Base-by-base conservation (phyloP, 1,139 yeast genomes). In the Saccharomyces hybrid region DNA sequence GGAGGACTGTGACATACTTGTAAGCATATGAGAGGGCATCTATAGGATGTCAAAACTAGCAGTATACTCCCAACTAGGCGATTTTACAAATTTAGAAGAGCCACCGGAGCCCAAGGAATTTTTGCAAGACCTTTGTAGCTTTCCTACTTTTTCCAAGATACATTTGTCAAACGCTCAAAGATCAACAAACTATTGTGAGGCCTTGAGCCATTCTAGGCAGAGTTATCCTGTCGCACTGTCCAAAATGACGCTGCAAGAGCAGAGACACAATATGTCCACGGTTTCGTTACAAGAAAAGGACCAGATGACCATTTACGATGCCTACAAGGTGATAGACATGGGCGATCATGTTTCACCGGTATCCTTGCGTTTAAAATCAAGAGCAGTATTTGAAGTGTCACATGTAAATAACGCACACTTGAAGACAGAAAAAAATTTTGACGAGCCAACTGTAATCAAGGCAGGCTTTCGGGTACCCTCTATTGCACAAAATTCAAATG, bases 91-190 rank as follows among this genome's bases (percentile, higher is more conserved):
- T 21, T 27, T 59, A 21, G 57, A 58, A 19, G 52, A 53, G 5
- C 58, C 62, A 16, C 62, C 60, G 11, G 48, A 55, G n/a, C 55
- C 58, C 7, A 29, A 54, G 19, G 54, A 52, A 29, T 54, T 60
- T 7, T 38, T 28, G 53, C 34, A 31, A 52, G 58, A 44, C 44
- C 44, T 34, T 34, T 9, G 44, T 38, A 24, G 12, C 11, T 9
- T 38, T 5, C n/a, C 24, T 38, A 19, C 12, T 19, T 16, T 11
- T 19, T 9, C 24, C 12, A 19, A 11, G 19, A 16, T 16, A 38
- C 44, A 11, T 19, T 19, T 38, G 5, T 11, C 12, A 38, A 38
- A 19, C 11, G 11, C 44, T 16, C 44, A 52, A 34, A 48, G 51
- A 4, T 57, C 60, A 11, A 54, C 58, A 16, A 56, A 57, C 42